Conservation (phyloP, 164 flowering plant species). For the Magnolia officinalis region DNA sequence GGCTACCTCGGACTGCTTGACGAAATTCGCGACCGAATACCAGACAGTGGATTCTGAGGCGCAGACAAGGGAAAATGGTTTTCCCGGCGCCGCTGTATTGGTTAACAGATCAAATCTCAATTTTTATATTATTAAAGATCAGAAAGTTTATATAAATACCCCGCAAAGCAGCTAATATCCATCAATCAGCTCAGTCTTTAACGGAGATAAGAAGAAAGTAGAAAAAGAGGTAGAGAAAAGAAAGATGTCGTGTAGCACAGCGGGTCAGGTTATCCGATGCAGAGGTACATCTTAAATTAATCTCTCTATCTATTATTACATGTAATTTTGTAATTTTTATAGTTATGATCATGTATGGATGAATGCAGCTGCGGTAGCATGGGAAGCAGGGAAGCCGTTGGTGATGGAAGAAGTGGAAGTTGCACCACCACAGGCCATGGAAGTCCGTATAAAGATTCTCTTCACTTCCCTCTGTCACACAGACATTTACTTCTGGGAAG, state of each 20-base stretch:
- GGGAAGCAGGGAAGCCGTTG: slow-evolving; percentile 57
- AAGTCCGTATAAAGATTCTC: slow-evolving; percentile 43
- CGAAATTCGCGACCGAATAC: too few species aligned
- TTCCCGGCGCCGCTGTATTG: too few species aligned
- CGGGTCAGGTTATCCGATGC: slow-evolving; percentile 11
- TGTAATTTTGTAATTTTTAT: neutral
- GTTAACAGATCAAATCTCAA: too few species aligned
- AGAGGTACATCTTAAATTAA: neutral
- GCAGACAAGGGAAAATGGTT: too few species aligned
- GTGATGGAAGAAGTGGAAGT: slow-evolving; percentile 54
- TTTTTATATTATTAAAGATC: too few species aligned
- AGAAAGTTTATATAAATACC: too few species aligned
- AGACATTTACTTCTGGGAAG: slow-evolving; percentile 56
- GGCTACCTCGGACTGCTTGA: too few species aligned
- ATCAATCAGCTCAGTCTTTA: neutral
- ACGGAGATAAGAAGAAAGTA: neutral
- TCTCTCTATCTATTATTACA: neutral
- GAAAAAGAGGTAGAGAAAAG: neutral
- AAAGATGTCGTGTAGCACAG: slow-evolving; percentile 3
- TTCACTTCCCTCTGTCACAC: slow-evolving; percentile 54
- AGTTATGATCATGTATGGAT: neutral
- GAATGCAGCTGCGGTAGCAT: slow-evolving; percentile 47
- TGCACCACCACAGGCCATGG: slow-evolving; percentile 42
- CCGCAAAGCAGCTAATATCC: neutral
- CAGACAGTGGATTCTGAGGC: too few species aligned